Percentiles rank a stretch among this genome's conserved stretches.
Evolutionary conservation across 2,329 filamentous ascomycete species (phyloP).

Genomic region (Aureobasidium lini): DNA sequence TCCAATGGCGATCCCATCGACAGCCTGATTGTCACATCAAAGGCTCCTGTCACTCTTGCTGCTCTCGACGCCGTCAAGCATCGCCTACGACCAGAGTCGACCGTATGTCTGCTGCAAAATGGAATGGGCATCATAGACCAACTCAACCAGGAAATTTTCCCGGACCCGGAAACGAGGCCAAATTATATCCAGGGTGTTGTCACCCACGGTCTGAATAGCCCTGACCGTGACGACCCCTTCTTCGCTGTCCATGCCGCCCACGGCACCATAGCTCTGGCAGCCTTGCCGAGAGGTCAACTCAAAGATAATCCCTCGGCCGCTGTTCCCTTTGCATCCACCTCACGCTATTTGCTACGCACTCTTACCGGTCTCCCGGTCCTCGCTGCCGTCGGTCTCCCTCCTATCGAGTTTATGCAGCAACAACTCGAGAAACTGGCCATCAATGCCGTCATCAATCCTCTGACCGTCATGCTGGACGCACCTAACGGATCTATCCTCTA

Average conservation of each 20-base stretch:
- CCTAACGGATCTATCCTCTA: constrained; percentile 63
- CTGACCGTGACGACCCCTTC: constrained; percentile 37
- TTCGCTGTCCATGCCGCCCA: constrained; percentile 50
- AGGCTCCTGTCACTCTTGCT: constrained; percentile 60
- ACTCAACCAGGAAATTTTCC: constrained; percentile 64
- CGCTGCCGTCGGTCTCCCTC: constrained; percentile 50
- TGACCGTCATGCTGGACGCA: constrained; percentile 72
- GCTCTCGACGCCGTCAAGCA: constrained; percentile 60
- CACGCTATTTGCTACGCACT: constrained; percentile 57
- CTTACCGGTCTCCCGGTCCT: constrained; percentile 57
- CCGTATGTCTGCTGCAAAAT: constrained; percentile 70
- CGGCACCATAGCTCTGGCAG: constrained; percentile 51
- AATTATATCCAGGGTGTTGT: constrained; percentile 67
- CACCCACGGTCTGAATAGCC: constrained; percentile 48
- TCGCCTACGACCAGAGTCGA: constrained; percentile 60
- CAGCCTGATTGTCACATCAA: constrained; percentile 72
- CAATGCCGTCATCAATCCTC: constrained; percentile 68
- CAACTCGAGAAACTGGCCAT: constrained; percentile 76
- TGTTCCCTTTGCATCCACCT: constrained; percentile 33
- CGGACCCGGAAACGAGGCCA: constrained; percentile 57
- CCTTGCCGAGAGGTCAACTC: constrained; percentile 36
- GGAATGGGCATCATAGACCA: constrained; percentile 79
- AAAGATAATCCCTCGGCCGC: constrained; percentile 11
- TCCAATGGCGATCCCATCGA: constrained; percentile 45
- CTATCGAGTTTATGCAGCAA: constrained; percentile 56